A percentile compares a stretch with the other conserved stretches of the same genome.
phyloP scores from a whole-genome alignment of 352 stramenopile species.

The Poterioochromonas sp. region DNA sequence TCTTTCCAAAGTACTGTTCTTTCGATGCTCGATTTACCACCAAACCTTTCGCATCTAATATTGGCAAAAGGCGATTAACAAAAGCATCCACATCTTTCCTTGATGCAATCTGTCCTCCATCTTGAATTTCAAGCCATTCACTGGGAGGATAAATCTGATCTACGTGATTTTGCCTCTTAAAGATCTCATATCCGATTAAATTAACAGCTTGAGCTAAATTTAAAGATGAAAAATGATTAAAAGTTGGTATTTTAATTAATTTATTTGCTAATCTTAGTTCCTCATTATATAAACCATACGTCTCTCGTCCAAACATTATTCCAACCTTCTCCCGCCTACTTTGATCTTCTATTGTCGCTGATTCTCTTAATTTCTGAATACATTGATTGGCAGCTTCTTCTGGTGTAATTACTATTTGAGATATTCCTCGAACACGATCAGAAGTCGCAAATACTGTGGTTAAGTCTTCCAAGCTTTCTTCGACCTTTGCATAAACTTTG shows the following conservation, averaged over 20 bases:
- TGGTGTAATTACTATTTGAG: conserved; percentile 25
- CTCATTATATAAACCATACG: conserved; percentile 33
- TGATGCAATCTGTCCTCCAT: background rate
- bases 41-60: background rate
- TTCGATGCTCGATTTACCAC: background rate
- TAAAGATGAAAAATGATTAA: conserved; percentile 33
- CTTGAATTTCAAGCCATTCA: background rate
- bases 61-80: background rate
- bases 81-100: conserved; percentile 4
- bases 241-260: conserved; percentile 35
- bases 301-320: conserved; percentile 36
- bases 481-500: conserved; percentile 14
- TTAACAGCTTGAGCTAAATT: conserved; percentile 36
- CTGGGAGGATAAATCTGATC: background rate
- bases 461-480: conserved; percentile 28
- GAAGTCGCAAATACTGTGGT: conserved; percentile 23
- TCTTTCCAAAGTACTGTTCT: background rate
- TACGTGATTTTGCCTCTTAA: background rate
- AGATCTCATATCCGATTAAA: conserved; percentile 29
- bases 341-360: background rate
- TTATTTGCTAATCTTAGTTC: conserved; percentile 29
- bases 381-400: conserved; percentile 24
- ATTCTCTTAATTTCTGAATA: background rate
- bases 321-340: background rate
- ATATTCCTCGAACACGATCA: conserved; percentile 13